Evolutionary conservation across 2,329 filamentous ascomycete species (phyloP), one percentile per base, ranked within the genome.

Genomic region (Golovinomyces cichoracearum): DNA sequence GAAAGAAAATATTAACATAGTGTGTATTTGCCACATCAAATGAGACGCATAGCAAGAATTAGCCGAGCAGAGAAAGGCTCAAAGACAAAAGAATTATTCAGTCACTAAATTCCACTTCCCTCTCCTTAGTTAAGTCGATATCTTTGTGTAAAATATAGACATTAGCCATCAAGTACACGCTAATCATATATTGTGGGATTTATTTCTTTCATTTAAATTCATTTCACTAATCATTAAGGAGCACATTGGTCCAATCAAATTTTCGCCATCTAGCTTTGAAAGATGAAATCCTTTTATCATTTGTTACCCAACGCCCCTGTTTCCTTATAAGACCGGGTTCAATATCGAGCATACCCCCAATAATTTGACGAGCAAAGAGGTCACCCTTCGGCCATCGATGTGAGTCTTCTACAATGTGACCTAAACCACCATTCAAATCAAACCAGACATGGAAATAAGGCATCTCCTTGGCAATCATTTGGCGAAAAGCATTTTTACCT

Each of bases 361-460:
- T 68, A 5, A 93, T 74, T 65, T 95, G 90, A 49, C 90, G 69
- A 1, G 90, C 90, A 61, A 98, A 98, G 17, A 94, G 62, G 63
- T 98, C 90, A 0, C 88, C 88, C 57, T 72, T 74, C 0, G 92
- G 92, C 90, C 90, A 98, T 47, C 77, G 69, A 45, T 76, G 72
- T 25, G 76, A 68, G 56, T 98, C 83, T 64, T 98, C 90, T 0
- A 98, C 82, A 7, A 98, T 69, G 62, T 98, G 90, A 0, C 84
- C 90, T 54, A 98, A 64, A 0, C 90, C 90, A 2, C 90, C 90
- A 60, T 98, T 86, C 0, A 98, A 67, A 48, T 76, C 74, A 61
- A 95, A 95, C 86, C 88, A 98, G 19, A 79, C 88, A 62, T 98
- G 90, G 58, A 98, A 98, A 62, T 98, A 98, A 0, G 92, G 88